These are phyloP conservation scores for Fusarium duplospermum DNA, from an alignment of 2,329 filamentous ascomycete species.

Conservation along the genomic window DNA sequence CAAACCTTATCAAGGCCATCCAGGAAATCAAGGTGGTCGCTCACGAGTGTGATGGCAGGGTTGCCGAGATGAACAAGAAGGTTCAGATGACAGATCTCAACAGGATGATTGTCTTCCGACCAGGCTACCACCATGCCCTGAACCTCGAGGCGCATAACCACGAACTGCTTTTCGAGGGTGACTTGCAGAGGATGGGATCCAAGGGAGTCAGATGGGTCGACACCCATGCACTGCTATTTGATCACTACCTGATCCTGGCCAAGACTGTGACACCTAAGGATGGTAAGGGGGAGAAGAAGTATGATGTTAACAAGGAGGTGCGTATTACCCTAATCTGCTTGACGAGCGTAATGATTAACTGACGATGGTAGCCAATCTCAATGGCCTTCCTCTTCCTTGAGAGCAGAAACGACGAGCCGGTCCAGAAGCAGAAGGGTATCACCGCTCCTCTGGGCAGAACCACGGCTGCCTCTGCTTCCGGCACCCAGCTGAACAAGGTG, in stretches of 20 bases:
- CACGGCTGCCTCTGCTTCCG: conserved; percentile 70
- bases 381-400: conserved; percentile 96
- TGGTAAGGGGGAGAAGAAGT: conserved; percentile 80
- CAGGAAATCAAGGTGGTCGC: conserved; percentile 93
- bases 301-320: conserved; percentile 92
- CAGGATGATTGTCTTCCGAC: conserved; percentile 84
- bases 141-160: conserved; percentile 95
- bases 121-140: conserved; percentile 88
- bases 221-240: conserved; percentile 92
- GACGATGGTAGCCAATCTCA: conserved; percentile 75
- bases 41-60: conserved; percentile 89
- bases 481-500: conserved; percentile 68
- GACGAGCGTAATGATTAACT: conserved; percentile 38
- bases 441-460: conserved; percentile 70
- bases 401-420: conserved; percentile 90
- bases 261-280: conserved; percentile 81
- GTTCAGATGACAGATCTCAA: conserved; percentile 88
- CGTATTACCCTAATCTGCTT: conserved; percentile 43
- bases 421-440: conserved; percentile 84
- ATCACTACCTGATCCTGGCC: conserved; percentile 94
- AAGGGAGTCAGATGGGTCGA: conserved; percentile 95
- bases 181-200: conserved; percentile 87
- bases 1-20: conserved; percentile 84
- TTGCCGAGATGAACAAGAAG: conserved; percentile 92
- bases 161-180: conserved; percentile 88